These are phyloP conservation scores for Teunomyces gatunensis DNA, from an alignment of 805 yeast genomes.

Conservation along the genomic window DNA sequence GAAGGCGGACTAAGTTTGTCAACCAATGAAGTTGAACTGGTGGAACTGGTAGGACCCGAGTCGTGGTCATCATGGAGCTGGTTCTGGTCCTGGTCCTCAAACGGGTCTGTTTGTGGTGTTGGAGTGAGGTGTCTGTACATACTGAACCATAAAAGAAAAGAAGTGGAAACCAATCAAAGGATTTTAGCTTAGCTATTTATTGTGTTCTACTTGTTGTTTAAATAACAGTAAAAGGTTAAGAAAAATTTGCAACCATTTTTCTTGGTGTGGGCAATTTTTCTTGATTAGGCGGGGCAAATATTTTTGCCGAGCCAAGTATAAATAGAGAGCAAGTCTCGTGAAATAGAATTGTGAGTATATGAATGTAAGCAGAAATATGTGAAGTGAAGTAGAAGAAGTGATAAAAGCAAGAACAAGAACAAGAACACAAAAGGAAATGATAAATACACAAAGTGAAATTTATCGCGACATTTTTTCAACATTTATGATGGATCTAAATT, in stretches of 20 bases:
- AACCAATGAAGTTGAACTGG: neutral
- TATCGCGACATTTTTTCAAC: neutral
- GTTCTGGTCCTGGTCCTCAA: neutral
- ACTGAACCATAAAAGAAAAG: neutral
- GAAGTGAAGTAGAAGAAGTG: no score
- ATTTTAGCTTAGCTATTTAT: no score
- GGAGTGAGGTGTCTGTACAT: slow-evolving; percentile 1
- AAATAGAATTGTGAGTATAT: no score
- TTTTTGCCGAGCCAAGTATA: neutral
- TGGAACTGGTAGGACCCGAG: neutral
- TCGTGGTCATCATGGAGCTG: neutral
- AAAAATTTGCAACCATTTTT: slow-evolving; percentile 3
- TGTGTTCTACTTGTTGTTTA: neutral
- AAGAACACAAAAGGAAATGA: no score
- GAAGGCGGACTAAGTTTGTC: neutral
- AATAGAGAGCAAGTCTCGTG: neutral
- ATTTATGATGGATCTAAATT: neutral
- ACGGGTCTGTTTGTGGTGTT: neutral
- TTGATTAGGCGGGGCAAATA: neutral
- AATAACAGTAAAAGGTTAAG: neutral
- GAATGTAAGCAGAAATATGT: no score
- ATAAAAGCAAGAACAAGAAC: no score
- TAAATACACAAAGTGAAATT: no score
- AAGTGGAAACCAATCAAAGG: no score
- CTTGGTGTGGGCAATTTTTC: slow-evolving; percentile 1